These are phyloP conservation scores for Taiozyma sp. DNA, from an alignment of 1,139 yeast species.

Conservation along the genomic window DNA sequence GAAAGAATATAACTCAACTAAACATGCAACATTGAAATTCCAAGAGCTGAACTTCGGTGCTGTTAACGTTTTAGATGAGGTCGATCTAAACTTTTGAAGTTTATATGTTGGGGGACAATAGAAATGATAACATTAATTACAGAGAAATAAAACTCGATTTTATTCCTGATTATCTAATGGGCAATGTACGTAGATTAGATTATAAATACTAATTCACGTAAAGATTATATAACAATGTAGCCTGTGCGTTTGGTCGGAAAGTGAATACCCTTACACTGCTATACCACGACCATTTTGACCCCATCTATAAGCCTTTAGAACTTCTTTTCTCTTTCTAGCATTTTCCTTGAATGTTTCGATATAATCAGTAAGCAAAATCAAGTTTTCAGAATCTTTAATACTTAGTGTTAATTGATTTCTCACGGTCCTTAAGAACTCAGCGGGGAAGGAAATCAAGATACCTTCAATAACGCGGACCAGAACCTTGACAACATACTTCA, in stretches of 20 bases:
- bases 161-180: no score
- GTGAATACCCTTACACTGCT: conserved; percentile 14
- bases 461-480: conserved; percentile 23
- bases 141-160: not conserved
- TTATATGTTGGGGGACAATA: not conserved
- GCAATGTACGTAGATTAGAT: no score
- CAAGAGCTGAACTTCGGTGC: conserved; percentile 12
- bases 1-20: conserved; percentile 30
- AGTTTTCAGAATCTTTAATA: conserved; percentile 25
- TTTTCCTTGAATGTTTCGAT: conserved; percentile 19
- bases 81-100: conserved; percentile 9
- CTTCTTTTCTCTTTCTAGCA: conserved; percentile 20
- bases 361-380: conserved; percentile 21
- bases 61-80: conserved; percentile 21
- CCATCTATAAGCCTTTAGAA: conserved; percentile 23
- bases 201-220: not conserved
- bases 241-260: not conserved
- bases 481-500: conserved; percentile 21
- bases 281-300: conserved; percentile 23
- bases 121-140: not conserved
- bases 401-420: conserved; percentile 22
- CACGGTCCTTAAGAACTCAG: conserved; percentile 20
- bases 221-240: not conserved
- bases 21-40: conserved; percentile 19
- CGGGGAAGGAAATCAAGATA: conserved; percentile 20